Percentiles rank a stretch among this genome's conserved stretches.
These are phyloP conservation scores for Drechslerella dactyloides DNA, from an alignment of 2,329 filamentous ascomycete species.

Conservation along the genomic window DNA sequence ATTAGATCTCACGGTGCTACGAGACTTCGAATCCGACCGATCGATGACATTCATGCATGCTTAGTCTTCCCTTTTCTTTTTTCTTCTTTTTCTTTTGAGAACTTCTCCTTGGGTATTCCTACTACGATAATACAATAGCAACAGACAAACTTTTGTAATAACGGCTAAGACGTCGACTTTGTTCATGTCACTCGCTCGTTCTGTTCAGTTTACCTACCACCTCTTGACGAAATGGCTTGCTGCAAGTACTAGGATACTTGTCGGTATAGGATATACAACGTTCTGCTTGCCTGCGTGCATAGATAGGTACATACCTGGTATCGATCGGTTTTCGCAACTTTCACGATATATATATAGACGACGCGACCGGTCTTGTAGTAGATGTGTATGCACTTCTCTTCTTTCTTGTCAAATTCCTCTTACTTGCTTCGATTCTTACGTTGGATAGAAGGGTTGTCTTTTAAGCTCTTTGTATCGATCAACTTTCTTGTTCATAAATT, in stretches of 20 bases:
- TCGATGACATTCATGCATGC: neutral
- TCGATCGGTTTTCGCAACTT: too few species aligned
- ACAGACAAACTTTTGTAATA: neutral
- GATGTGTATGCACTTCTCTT: too few species aligned
- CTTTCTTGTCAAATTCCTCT: neutral
- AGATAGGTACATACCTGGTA: too few species aligned
- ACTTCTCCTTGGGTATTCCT: too few species aligned
- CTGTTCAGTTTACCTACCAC: neutral
- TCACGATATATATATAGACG: too few species aligned
- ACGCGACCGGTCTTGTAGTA: too few species aligned
- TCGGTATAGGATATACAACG: neutral
- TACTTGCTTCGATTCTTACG: neutral
- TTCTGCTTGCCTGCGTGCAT: too few species aligned
- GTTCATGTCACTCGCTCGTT: conserved; percentile 9
- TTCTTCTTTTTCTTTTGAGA: conserved; percentile 3
- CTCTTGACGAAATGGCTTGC: neutral
- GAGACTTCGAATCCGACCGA: neutral
- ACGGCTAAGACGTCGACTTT: neutral
- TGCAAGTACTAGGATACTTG: neutral
- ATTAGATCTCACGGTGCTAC: neutral
- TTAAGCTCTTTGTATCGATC: conserved; percentile 1
- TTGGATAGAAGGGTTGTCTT: conserved; percentile 13
- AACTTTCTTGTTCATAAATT: neutral
- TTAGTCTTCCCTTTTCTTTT: neutral
- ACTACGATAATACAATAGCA: too few species aligned